Conservation (phyloP, 73 alveolate genomes). For the Paramecium octaurelia region DNA sequence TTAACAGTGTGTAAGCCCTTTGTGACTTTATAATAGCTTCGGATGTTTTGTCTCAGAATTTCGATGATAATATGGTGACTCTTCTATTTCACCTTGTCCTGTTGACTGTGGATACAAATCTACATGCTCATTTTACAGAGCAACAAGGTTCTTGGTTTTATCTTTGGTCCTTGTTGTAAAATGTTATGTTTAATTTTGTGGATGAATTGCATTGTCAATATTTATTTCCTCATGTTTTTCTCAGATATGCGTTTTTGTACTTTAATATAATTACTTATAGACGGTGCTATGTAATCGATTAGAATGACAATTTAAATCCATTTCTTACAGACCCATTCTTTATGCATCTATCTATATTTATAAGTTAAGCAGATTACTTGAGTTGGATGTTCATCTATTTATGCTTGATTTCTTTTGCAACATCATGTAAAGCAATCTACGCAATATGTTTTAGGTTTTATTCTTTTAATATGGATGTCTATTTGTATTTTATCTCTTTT, state of each 20-base stretch:
- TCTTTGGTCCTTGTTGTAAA: neutral
- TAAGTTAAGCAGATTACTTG: neutral
- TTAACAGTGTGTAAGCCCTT: neutral
- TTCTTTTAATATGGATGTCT: neutral
- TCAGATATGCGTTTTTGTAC: neutral
- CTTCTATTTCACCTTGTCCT: neutral
- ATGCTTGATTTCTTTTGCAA: neutral
- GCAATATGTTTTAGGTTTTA: neutral
- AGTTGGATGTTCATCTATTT: neutral
- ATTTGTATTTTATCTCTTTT: neutral
- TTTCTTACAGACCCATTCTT: neutral
- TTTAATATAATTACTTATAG: neutral
- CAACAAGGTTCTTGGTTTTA: neutral
- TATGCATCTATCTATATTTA: neutral
- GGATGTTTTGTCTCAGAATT: neutral
- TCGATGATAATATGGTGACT: neutral
- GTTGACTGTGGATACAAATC: neutral
- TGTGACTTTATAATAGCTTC: neutral
- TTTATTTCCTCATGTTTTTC: neutral
- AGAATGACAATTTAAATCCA: neutral
- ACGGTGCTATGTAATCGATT: neutral
- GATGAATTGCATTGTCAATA: neutral
- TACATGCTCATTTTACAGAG: neutral
- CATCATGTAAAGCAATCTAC: slow-evolving; percentile 15
- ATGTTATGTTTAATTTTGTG: neutral